Conservation (phyloP, 345 rosid species). For the Heritiera fomes region DNA sequence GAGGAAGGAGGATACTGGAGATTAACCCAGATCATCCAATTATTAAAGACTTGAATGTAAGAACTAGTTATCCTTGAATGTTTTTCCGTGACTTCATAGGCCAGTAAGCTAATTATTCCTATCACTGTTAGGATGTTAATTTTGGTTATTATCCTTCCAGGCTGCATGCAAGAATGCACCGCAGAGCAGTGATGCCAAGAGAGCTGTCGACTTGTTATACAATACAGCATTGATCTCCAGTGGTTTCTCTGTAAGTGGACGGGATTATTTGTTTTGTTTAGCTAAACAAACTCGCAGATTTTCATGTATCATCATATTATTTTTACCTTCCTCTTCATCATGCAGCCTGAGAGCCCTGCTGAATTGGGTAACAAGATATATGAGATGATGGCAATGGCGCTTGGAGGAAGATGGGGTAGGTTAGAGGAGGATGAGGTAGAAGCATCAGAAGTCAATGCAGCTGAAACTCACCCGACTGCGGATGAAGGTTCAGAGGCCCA, state of each 20-base stretch:
- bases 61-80: constrained; percentile 10
- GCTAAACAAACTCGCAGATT: constrained; percentile 5
- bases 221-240: constrained; percentile 95
- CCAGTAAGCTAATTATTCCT: background rate
- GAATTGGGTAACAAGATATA: constrained; percentile 94
- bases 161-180: constrained; percentile 96
- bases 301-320: background rate
- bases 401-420: constrained; percentile 98
- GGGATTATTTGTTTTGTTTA: background rate
- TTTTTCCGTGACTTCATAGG: background rate
- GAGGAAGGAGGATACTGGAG: constrained; percentile 94
- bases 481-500: constrained; percentile 45
- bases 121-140: background rate
- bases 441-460: constrained; percentile 26
- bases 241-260: constrained; percentile 79
- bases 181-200: constrained; percentile 75
- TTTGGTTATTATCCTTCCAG: constrained; percentile 35
- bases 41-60: constrained; percentile 81
- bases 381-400: constrained; percentile 98
- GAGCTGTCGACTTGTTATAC: constrained; percentile 88
- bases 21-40: constrained; percentile 95
- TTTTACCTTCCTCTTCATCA: constrained; percentile 11
- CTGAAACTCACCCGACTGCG: constrained; percentile 29
- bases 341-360: constrained; percentile 96
- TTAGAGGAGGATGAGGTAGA: constrained; percentile 47